Conservation (phyloP, 2,329 filamentous ascomycete genomes). For the Aspergillus melleus region DNA sequence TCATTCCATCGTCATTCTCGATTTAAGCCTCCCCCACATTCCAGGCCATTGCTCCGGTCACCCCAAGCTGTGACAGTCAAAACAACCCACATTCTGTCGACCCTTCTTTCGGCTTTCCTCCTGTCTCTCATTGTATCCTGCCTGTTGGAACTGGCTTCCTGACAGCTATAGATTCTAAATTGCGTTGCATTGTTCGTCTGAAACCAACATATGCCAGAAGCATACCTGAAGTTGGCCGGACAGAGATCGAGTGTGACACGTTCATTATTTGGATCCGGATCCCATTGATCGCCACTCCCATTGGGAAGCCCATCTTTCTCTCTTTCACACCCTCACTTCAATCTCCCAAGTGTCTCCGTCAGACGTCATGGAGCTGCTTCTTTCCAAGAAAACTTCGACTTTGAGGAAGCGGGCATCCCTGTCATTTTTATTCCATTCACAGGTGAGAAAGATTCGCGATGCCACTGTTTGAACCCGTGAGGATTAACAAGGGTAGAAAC, state of each 20-base stretch:
- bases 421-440: constrained; percentile 17
- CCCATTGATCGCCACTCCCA: neutral
- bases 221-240: constrained; percentile 1
- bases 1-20: constrained; percentile 5
- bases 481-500: constrained; percentile 12
- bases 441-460: constrained; percentile 8
- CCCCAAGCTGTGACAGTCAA: neutral
- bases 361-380: constrained; percentile 16
- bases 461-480: neutral
- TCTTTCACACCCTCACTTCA: neutral
- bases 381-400: constrained; percentile 8
- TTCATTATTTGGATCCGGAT: neutral
- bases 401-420: constrained; percentile 17
- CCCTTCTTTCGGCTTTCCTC: neutral
- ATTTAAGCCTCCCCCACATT: constrained; percentile 18
- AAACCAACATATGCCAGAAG: neutral
- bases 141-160: neutral
- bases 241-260: neutral
- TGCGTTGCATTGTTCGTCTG: neutral
- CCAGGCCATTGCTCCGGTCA: constrained; percentile 14
- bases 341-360: neutral
- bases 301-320: neutral
- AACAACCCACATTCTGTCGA: neutral
- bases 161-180: neutral
- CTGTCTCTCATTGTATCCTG: neutral